These are phyloP conservation scores for Austroboletus novae-zelandiae DNA, from an alignment of 1,284 basidiomycete genomes.

Conservation along the genomic window DNA sequence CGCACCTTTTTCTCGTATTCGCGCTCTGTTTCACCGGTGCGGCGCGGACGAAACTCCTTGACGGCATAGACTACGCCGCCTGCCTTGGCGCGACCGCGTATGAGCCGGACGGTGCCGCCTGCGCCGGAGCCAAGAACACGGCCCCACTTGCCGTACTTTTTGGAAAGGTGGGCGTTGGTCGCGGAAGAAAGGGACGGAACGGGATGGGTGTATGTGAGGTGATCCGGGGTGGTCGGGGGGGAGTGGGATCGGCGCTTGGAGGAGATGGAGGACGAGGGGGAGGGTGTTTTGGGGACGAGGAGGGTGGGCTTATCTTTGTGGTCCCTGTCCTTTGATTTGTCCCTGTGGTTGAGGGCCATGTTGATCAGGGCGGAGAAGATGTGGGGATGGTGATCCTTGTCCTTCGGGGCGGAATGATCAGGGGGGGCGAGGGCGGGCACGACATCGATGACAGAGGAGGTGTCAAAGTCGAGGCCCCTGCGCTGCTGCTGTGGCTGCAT, in stretches of 20 bases:
- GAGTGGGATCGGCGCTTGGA: conserved; percentile 28
- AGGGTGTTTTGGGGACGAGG: conserved; percentile 34
- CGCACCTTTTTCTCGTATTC: conserved; percentile 99
- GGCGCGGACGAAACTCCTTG: conserved; percentile 94
- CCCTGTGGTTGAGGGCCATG: conserved; percentile 23
- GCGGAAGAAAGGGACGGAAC: conserved; percentile 70
- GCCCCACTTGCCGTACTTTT: conserved; percentile 99
- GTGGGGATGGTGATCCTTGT: conserved; percentile 19
- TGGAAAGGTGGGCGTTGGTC: conserved; percentile 88
- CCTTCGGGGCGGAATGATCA: conserved; percentile 17
- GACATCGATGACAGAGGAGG: conserved; percentile 32
- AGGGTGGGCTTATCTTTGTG: conserved; percentile 14
- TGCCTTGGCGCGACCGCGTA: conserved; percentile 81
- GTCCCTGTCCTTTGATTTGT: conserved; percentile 15
- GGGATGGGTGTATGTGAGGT: conserved; percentile 26
- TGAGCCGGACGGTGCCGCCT: conserved; percentile 95
- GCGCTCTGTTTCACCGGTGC: conserved; percentile 86
- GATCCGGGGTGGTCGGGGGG: conserved; percentile 32
- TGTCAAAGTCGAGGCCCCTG: conserved; percentile 39
- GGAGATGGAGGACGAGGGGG: conserved; percentile 26
- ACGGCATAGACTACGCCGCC: conserved; percentile 90
- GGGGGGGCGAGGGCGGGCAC: conserved; percentile 26
- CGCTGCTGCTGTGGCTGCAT: conserved; percentile 35
- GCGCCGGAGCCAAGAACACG: conserved; percentile 94
- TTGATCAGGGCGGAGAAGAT: conserved; percentile 16